phyloP scores from a whole-genome alignment of 495 filamentous ascomycete genomes.

The Aspergillus bertholletiae region DNA sequence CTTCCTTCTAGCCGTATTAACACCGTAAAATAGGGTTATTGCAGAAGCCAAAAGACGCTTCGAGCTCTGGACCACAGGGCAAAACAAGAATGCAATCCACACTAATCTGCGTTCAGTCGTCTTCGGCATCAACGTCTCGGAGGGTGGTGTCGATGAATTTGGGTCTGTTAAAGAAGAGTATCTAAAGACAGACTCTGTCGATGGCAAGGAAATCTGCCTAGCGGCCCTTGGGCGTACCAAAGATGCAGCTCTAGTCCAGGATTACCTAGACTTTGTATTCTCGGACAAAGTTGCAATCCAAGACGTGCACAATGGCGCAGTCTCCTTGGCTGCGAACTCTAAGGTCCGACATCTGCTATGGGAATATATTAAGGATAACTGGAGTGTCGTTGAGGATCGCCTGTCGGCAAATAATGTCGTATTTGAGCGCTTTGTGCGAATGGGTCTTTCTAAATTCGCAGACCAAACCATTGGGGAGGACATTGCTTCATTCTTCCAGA shows the following conservation, averaged over 20 bases:
- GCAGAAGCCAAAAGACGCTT: constrained; percentile 73
- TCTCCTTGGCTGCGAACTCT: constrained; percentile 67
- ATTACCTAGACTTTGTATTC: constrained; percentile 76
- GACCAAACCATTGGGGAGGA: constrained; percentile 65
- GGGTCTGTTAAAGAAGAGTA: constrained; percentile 80
- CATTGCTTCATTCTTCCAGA: constrained; percentile 77
- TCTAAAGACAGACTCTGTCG: constrained; percentile 72
- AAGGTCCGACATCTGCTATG: constrained; percentile 68
- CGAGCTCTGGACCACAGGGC: constrained; percentile 63
- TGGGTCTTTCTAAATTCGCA: constrained; percentile 72
- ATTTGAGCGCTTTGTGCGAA: constrained; percentile 79
- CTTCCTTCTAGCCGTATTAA: constrained; percentile 17
- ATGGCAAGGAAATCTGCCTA: constrained; percentile 84
- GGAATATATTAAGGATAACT: constrained; percentile 80
- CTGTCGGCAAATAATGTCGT: constrained; percentile 80
- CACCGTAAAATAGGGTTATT: constrained; percentile 46
- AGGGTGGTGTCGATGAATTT: constrained; percentile 63
- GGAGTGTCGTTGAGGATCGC: constrained; percentile 61
- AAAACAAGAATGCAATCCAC: constrained; percentile 65
- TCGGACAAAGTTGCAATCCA: constrained; percentile 72
- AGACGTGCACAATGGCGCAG: constrained; percentile 79
- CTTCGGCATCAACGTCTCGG: constrained; percentile 72
- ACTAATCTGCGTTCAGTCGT: constrained; percentile 75
- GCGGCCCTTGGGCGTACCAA: constrained; percentile 71
- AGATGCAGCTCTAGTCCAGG: constrained; percentile 60